phyloP scores from a whole-genome alignment of 2,329 filamentous ascomycete genomes.

The Pseudopithomyces chartarum region DNA sequence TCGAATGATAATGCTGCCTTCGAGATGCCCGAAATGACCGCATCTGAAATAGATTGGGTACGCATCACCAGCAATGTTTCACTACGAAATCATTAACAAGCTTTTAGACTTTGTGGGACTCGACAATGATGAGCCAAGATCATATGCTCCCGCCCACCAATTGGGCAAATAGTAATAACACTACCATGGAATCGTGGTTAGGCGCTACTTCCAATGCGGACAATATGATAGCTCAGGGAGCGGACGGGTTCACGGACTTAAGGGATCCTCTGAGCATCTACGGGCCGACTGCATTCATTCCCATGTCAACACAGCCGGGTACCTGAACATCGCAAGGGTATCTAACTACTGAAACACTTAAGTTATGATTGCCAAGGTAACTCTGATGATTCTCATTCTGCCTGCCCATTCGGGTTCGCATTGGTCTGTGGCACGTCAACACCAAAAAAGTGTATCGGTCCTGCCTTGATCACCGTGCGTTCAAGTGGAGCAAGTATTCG shows the following conservation, averaged over 20 bases:
- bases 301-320: background rate
- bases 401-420: too few relatives aligned
- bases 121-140: constrained; percentile 19
- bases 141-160: constrained; percentile 18
- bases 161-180: constrained; percentile 14
- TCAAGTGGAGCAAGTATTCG: too few relatives aligned
- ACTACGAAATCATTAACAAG: background rate
- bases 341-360: background rate
- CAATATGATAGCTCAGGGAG: constrained; percentile 10
- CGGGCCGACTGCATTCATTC: constrained; percentile 5
- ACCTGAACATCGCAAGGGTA: background rate
- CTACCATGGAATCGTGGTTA: constrained; percentile 17
- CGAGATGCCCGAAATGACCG: constrained; percentile 16
- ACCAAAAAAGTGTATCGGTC: too few relatives aligned
- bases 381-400: too few relatives aligned
- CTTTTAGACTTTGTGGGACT: constrained; percentile 18
- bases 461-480: too few relatives aligned
- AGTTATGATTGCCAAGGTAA: too few relatives aligned
- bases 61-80: background rate
- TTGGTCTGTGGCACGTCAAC: too few relatives aligned
- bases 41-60: constrained; percentile 27
- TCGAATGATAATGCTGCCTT: constrained; percentile 3
- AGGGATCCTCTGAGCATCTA: constrained; percentile 5
- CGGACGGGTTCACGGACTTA: constrained; percentile 7
- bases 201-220: constrained; percentile 12